Evolutionary conservation across 2,329 filamentous ascomycete genomes (phyloP), one percentile per base, ranked within the genome.

Genomic region (Talaromyces amestolkiae): DNA sequence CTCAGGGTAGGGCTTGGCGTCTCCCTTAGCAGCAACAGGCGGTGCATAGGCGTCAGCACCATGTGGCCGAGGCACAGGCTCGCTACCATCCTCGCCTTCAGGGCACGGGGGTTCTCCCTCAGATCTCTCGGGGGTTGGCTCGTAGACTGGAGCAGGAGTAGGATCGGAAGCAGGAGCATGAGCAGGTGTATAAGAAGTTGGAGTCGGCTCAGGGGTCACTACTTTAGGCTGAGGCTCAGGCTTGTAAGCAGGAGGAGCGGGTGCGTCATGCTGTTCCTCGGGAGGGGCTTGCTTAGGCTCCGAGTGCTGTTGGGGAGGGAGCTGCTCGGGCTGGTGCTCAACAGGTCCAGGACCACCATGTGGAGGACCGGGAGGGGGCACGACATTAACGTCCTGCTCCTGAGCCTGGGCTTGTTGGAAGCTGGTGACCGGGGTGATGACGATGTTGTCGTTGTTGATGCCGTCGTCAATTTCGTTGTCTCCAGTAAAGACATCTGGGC

Each of bases 401-500:
- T 47, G 27, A 17, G 64, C 63, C 17, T 47, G n/a, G 31, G 37
- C 27, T 17, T 37, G 35, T 22, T 66, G 53, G 3, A 53, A 31
- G 35, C 5, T 54, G 19, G 15, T 47, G 19, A 66, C 43, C n/a
- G 53, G 60, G 19, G 64, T 59, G 17, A 66, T 66, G n/a, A 66
- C 59, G 9, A 66, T 63, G 35, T 63, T 66, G 54, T 66, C 64
- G 45, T 63, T 59, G 53, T 66, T 66, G 64, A 59, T 4, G 0
- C 64, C 64, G 10, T 17, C 53, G 6, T 66, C 60, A 43, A 45
- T 39, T 22, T 63, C 51, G 19, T 66, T 66, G n/a, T 59, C 27
- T 31, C 59, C 64, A n/a, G 39, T n/a, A 24, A 51, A n/a, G 19
- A 35, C 43, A 22, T 59, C 19, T 15, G 64, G 60, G 2, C 59